These are phyloP conservation scores for Drosera spatulata DNA, from an alignment of 179 eudicot species.

Conservation along the genomic window DNA sequence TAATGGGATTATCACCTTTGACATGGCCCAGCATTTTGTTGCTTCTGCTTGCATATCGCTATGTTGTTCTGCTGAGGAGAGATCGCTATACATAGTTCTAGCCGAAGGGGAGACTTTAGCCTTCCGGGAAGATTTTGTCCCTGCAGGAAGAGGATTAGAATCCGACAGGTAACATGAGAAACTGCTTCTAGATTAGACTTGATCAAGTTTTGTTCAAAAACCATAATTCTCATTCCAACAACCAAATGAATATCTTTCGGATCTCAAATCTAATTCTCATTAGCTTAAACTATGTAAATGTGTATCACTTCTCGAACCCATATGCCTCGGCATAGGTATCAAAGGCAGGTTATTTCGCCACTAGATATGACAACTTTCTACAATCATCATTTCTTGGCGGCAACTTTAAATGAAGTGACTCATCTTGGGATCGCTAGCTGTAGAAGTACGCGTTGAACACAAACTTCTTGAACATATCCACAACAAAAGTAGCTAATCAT, in stretches of 20 bases:
- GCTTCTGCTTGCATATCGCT: conserved; percentile 12
- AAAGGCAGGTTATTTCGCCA: too few relatives aligned
- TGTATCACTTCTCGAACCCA: too few relatives aligned
- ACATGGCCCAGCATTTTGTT: conserved; percentile 4
- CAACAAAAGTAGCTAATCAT: too few relatives aligned
- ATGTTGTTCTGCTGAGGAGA: conserved; percentile 26
- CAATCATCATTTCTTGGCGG: too few relatives aligned
- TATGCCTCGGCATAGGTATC: too few relatives aligned
- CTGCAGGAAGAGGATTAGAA: conserved; percentile 8
- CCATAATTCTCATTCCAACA: neutral
- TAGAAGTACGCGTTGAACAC: neutral
- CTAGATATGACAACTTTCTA: too few relatives aligned
- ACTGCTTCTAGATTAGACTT: conserved; percentile 36
- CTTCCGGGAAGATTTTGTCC: conserved; percentile 17
- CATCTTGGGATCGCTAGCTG: too few relatives aligned
- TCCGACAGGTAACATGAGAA: too few relatives aligned
- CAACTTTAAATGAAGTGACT: too few relatives aligned
- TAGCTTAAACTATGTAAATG: too few relatives aligned
- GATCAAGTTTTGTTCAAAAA: neutral
- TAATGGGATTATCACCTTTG: neutral
- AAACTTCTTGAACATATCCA: neutral
- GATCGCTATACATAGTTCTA: conserved; percentile 51
- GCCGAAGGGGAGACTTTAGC: conserved; percentile 69
- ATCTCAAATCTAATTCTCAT: too few relatives aligned
- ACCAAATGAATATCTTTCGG: too few relatives aligned